Evolutionary conservation across 169 alveolate species (phyloP), one percentile per base, ranked within the genome.

Genomic region (Plasmodium chabaudi): DNA sequence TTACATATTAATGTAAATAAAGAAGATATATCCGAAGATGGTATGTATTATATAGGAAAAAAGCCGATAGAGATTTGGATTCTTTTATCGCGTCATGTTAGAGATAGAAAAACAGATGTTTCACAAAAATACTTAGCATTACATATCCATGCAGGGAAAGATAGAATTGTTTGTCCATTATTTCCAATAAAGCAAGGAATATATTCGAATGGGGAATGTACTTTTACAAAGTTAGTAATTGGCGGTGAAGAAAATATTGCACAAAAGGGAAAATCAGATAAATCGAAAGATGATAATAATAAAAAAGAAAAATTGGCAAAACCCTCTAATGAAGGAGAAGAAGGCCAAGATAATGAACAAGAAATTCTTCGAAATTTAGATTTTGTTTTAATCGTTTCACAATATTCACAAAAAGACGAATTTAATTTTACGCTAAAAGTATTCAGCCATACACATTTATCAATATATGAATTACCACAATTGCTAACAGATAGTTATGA

Each of bases 191-290:
- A 93, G 44, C 96, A 95, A 72, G 97, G 97, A 39, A 92, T 94
- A 3, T 95, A 95, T 64, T 88, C 92, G 55, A 95, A 95, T 74
- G 96, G 96, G 44, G 97, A 95, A 47, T 92, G 96, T 61, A 92
- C 95, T 12, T 87, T 95, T 73, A 90, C 92, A 23, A 95, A 95
- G 72, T 79, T 95, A 17, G 61, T 79, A 12, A 87, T 87, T 7
- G 89, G 88, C 19, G 92, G 88, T 10, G 70, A 68, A 21, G 89
- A 74, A 15, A 61, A 27, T 61, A 15, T 42, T 61, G 46, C n/a
- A 12, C 71, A 61, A 13, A 63, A 13, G 60, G 56, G 42, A 53
- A 23, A 27, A 39, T 6, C 71, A 34, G 19, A 15, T 27, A 15
- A 72, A 57, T 10, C 87, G 55, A 13, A 89, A 87, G 9, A 17